phyloP scores from a whole-genome alignment of 345 rosid species.

The Pseudoturritis turrita region DNA sequence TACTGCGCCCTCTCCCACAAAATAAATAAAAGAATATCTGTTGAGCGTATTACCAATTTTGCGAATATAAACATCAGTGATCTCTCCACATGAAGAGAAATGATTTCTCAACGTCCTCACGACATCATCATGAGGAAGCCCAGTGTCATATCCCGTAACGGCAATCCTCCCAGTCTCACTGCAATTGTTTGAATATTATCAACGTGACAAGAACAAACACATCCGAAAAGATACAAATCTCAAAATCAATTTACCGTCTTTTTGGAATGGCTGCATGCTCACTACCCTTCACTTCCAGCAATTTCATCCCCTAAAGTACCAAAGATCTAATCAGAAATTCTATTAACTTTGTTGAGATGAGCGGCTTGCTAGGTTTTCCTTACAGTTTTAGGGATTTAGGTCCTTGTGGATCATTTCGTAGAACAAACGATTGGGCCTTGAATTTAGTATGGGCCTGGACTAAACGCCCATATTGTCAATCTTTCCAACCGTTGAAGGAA shows the following conservation, averaged over 20 bases:
- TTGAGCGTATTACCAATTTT: no score
- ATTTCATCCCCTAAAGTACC: background rate
- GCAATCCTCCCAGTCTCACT: background rate
- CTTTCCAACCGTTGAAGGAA: no score
- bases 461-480: no score
- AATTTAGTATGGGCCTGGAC: no score
- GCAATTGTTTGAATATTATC: background rate
- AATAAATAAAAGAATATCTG: background rate
- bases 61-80: background rate
- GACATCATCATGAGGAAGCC: background rate
- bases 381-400: no score
- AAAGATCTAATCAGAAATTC: background rate
- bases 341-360: no score
- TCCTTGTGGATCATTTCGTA: no score
- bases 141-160: background rate
- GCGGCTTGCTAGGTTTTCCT: no score
- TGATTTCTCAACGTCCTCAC: background rate
- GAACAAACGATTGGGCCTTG: no score
- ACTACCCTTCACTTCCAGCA: background rate
- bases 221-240: background rate
- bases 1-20: background rate
- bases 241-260: background rate
- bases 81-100: constrained; percentile 3
- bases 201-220: background rate
- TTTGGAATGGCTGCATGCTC: background rate